phyloP scores from a whole-genome alignment of 1,139 yeast genomes.

The Hanseniaspora sp. region DNA sequence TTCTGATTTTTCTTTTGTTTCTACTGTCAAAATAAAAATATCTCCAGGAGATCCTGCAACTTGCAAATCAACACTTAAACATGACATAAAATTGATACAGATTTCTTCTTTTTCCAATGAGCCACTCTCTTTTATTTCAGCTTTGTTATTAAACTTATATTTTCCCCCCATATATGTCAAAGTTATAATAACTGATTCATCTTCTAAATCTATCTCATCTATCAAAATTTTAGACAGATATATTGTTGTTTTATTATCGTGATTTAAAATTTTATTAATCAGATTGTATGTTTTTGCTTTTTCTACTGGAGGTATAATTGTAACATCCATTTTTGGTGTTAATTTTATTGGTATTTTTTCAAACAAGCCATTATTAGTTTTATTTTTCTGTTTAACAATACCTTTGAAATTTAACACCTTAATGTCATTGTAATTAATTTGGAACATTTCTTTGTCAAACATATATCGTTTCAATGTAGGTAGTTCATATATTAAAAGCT shows the following conservation, averaged over 20 bases:
- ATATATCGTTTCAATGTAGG: conserved; percentile 3
- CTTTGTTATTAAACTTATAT: not conserved
- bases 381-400: not conserved
- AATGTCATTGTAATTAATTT: not conserved
- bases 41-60: not conserved
- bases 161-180: not conserved
- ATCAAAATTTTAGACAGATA: not conserved
- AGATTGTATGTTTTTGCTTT: not conserved
- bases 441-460: not conserved
- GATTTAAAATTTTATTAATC: not conserved
- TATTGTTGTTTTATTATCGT: not conserved
- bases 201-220: not conserved
- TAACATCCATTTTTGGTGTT: not conserved
- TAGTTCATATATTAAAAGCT: not conserved
- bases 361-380: not conserved
- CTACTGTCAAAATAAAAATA: not conserved
- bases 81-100: not conserved
- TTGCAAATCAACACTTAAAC: not conserved
- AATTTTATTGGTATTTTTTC: not conserved
- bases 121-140: not conserved
- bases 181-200: not conserved
- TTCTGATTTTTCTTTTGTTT: not conserved
- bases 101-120: not conserved
- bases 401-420: not conserved
- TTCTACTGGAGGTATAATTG: not conserved